Percentiles rank a stretch among this genome's conserved stretches.
Evolutionary conservation across 495 filamentous ascomycete species (phyloP).

Genomic region (Copromyces sp.): DNA sequence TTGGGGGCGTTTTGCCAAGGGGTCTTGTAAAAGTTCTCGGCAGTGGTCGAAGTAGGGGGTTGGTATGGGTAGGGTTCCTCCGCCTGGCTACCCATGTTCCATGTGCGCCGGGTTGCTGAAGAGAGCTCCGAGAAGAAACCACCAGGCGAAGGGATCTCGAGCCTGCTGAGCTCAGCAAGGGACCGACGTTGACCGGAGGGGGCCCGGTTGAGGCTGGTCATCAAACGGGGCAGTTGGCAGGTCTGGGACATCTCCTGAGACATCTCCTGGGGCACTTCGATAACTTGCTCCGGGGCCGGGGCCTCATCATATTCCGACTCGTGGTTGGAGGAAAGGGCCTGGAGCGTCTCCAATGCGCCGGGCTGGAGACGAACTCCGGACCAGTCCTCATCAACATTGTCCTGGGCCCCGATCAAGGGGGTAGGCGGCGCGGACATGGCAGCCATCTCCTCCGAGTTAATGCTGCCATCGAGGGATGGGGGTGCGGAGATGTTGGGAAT

Average conservation of each 20-base stretch:
- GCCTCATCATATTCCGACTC: slow-evolving; percentile 37
- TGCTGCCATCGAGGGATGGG: slow-evolving; percentile 80
- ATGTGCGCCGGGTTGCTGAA: slow-evolving; percentile 62
- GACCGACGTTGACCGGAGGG: slow-evolving; percentile 32
- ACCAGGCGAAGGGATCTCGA: slow-evolving; percentile 81
- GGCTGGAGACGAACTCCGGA: slow-evolving; percentile 65
- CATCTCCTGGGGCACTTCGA: slow-evolving; percentile 36
- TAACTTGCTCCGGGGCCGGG: slow-evolving; percentile 35
- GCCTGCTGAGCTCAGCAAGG: slow-evolving; percentile 47
- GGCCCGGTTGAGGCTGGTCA: slow-evolving; percentile 22
- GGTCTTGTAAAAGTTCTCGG: slow-evolving; percentile 72
- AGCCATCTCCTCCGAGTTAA: slow-evolving; percentile 76
- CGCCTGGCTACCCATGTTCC: slow-evolving; percentile 44
- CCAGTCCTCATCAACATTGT: slow-evolving; percentile 41
- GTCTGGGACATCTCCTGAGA: slow-evolving; percentile 22
- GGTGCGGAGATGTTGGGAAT: slow-evolving; percentile 68
- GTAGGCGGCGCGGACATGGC: slow-evolving; percentile 70
- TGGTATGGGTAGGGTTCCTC: slow-evolving; percentile 24
- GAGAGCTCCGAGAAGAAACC: slow-evolving; percentile 83
- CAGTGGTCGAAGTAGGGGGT: slow-evolving; percentile 65
- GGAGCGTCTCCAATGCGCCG: slow-evolving; percentile 65
- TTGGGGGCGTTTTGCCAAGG: slow-evolving; percentile 49
- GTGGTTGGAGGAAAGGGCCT: slow-evolving; percentile 53
- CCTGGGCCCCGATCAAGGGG: slow-evolving; percentile 54
- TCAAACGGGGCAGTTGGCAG: slow-evolving; percentile 28